These are phyloP conservation scores for Nasturtium officinale DNA, from an alignment of 345 rosid species.

Conservation along the genomic window DNA sequence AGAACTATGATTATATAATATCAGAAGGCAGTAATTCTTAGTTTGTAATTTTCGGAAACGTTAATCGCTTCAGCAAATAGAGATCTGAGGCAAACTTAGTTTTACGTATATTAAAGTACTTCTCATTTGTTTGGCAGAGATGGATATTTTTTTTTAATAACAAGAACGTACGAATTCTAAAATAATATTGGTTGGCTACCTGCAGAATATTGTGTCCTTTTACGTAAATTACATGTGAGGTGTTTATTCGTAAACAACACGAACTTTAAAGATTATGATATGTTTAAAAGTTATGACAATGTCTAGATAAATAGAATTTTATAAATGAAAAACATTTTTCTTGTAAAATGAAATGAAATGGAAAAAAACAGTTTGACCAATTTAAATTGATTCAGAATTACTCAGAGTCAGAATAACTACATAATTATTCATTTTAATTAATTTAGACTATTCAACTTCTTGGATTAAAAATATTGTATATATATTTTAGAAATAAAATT, in stretches of 20 bases:
- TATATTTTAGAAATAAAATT: not conserved
- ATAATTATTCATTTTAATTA: no score
- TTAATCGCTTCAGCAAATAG: slow-evolving; percentile 6
- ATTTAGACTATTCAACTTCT: not conserved
- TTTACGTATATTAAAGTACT: not conserved
- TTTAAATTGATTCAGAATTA: no score
- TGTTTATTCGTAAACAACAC: not conserved
- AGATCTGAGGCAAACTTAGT: not conserved
- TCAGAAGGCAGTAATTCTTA: slow-evolving; percentile 2
- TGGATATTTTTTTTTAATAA: not conserved
- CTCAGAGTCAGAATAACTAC: no score
- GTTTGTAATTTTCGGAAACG: slow-evolving; percentile 23
- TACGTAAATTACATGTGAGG: not conserved
- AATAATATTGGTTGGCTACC: not conserved
- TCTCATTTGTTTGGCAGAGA: not conserved
- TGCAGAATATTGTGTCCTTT: slow-evolving; percentile 7
- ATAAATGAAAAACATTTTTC: not conserved
- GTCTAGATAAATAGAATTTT: no score
- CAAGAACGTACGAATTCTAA: slow-evolving; percentile 13
- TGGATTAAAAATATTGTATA: not conserved
- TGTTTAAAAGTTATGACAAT: no score
- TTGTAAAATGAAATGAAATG: no score
- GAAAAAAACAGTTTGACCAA: not conserved
- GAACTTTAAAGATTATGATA: no score
- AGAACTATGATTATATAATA: not conserved